Base-by-base conservation (phyloP, 2,329 filamentous ascomycete species). In the Fusarium piperis region DNA sequence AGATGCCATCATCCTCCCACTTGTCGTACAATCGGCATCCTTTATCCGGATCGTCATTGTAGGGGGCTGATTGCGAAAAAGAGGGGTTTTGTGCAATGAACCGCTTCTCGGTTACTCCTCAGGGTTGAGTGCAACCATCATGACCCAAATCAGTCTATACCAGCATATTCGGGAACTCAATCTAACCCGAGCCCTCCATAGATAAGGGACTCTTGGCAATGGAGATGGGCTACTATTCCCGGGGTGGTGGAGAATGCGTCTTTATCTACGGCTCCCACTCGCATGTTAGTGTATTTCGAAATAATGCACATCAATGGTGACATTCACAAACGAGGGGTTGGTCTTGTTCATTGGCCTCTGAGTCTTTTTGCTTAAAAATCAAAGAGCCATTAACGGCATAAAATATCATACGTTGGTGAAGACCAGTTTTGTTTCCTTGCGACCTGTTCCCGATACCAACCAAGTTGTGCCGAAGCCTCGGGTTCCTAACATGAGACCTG, bases 251-350 rank as follows among this genome's bases (percentile, higher is more conserved):
- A 48, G 26, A 28, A 48, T 48, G 44, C 20, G 44, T 28, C 44
- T 48, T 48, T 48, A 48, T 48, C 44, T 30, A 48, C 26, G 26
- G 44, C 20, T 46, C 23, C 44, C 39, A 30, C 44, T 26, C 26
- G 26, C 26, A 26, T 48, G 44, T 30, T 48, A 48, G 44, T 30
- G 53, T 74, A 38, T 81, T 80, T 58, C 48, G 48, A 53, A 53
- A 53, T 53, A 53, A n/a, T 53, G 30, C 48, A 53, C 48, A 33
- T 53, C 48, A 53, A 53, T 53, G 48, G 35, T 53, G 48, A 53
- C 28, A 53, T 53, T 18, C 13, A 18, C 12, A 53, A 26, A 53
- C 28, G 48, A 53, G 48, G 28, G 48, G 28, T 35, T 53, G 7
- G 12, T 20, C 48, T 33, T 33, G 30, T 23, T 33, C 30, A 52